Percentiles rank a stretch among this genome's conserved stretches.
phyloP scores from a whole-genome alignment of 305 asterid genomes.

The Solanum hybrid region DNA sequence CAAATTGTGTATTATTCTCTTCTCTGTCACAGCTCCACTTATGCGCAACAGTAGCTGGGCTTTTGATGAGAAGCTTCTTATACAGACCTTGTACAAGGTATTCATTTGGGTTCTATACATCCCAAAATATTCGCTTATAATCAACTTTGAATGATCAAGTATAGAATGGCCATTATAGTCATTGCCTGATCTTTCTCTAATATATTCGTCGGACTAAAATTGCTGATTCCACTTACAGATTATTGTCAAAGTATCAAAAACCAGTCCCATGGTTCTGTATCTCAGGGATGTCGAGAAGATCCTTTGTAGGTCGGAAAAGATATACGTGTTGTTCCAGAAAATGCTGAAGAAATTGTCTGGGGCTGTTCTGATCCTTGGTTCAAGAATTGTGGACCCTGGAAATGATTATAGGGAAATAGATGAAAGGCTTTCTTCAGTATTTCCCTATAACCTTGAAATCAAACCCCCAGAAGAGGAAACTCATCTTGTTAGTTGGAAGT shows the following conservation, averaged over 20 bases:
- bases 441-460: conserved; percentile 78
- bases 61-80: conserved; percentile 69
- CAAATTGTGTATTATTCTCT: background rate
- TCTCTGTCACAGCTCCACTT: conserved; percentile 42
- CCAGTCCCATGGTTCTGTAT: conserved; percentile 55
- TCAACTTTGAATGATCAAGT: background rate
- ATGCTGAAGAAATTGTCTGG: conserved; percentile 77
- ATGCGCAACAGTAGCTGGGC: conserved; percentile 65
- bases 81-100: conserved; percentile 84
- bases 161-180: background rate
- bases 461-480: conserved; percentile 76
- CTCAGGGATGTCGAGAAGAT: conserved; percentile 72
- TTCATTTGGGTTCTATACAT: background rate
- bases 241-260: conserved; percentile 50
- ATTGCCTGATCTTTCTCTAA: background rate
- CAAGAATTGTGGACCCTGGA: conserved; percentile 47
- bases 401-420: conserved; percentile 44
- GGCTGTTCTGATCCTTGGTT: conserved; percentile 69
- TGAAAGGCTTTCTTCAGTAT: conserved; percentile 58
- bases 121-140: background rate
- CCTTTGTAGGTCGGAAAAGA: conserved; percentile 51
- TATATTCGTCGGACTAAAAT: background rate
- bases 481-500: conserved; percentile 72
- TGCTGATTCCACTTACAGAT: conserved; percentile 32
- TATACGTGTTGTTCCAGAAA: conserved; percentile 61